Percentiles rank a stretch among this genome's conserved stretches.
Evolutionary conservation across 2,329 filamentous ascomycete species (phyloP).

Genomic region (Hymenoscyphus salicellus): DNA sequence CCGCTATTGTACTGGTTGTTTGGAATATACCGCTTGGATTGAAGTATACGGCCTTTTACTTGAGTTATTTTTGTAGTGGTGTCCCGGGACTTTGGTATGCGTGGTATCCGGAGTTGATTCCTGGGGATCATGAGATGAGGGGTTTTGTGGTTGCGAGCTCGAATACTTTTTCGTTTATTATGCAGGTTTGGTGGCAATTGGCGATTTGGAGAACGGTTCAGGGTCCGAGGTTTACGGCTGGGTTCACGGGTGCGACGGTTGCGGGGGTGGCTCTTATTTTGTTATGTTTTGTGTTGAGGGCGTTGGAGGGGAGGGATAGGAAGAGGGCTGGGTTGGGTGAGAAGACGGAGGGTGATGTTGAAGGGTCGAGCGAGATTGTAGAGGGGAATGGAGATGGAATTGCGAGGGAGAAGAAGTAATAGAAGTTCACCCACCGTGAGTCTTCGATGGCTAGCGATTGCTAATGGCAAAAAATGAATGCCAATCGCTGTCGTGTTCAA

Average conservation of each 20-base stretch:
- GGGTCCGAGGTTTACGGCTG: conserved; percentile 23
- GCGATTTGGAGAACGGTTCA: conserved; percentile 29
- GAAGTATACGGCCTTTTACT: conserved; percentile 37
- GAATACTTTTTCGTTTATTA: conserved; percentile 27
- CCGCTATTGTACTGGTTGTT: conserved; percentile 31
- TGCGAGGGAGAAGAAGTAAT: too few relatives aligned
- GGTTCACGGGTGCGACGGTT: conserved; percentile 19
- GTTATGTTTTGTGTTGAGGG: neutral
- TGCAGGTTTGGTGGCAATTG: conserved; percentile 27
- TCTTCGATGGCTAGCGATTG: too few relatives aligned
- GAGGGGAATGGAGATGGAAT: neutral
- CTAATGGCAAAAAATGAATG: too few relatives aligned
- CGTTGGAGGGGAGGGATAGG: neutral
- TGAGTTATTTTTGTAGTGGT: conserved; percentile 35
- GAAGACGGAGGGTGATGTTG: neutral
- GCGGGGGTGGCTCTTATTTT: conserved; percentile 15
- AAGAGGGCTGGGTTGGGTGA: neutral
- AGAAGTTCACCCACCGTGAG: too few relatives aligned
- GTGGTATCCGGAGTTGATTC: conserved; percentile 33
- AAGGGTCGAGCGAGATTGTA: neutral
- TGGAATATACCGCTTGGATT: conserved; percentile 35
- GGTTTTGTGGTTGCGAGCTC: conserved; percentile 25
- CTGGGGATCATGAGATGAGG: conserved; percentile 30
- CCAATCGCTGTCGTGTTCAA: too few relatives aligned
- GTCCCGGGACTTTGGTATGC: conserved; percentile 36